phyloP scores from a whole-genome alignment of 768 basidiomycete species.

The Phylloporus rhodoxanthus region DNA sequence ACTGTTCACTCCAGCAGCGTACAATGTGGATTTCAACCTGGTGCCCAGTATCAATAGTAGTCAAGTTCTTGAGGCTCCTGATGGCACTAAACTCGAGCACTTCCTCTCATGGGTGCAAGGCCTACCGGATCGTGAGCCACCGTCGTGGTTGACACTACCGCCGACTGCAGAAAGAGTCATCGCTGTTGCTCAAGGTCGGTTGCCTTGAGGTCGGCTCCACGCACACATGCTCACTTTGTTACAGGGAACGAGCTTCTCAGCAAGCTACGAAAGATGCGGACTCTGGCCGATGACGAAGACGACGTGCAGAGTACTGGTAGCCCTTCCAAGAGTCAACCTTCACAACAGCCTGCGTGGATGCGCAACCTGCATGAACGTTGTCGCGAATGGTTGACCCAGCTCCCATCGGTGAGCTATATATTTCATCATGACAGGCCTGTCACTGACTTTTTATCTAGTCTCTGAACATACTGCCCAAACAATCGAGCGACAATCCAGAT shows the following conservation, averaged over 20 bases:
- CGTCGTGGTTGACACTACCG: conserved; percentile 90
- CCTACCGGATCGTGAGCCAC: conserved; percentile 89
- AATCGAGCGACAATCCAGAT: conserved; percentile 65
- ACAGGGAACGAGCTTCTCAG: conserved; percentile 75
- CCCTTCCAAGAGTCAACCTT: conserved; percentile 56
- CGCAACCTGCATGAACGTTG: conserved; percentile 74
- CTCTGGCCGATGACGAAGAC: conserved; percentile 81
- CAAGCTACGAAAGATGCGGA: conserved; percentile 91
- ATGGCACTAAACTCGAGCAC: conserved; percentile 88
- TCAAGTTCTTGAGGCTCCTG: conserved; percentile 66
- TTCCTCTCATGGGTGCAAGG: conserved; percentile 87
- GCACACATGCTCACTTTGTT: conserved; percentile 3
- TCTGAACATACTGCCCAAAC: conserved; percentile 60
- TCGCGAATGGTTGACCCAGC: conserved; percentile 70
- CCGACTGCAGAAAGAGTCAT: conserved; percentile 90
- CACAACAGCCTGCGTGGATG: conserved; percentile 95
- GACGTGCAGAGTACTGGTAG: conserved; percentile 46
- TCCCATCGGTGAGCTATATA: conserved; percentile 59
- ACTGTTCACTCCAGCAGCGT: conserved; percentile 82
- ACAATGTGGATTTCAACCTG: conserved; percentile 89
- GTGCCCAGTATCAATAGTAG: conserved; percentile 59
- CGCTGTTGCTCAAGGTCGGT: conserved; percentile 80
- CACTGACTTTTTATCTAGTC: conserved; percentile 37
- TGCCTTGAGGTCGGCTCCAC: not conserved
- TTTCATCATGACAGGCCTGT: not conserved